phyloP scores from a whole-genome alignment of 78 protist species.

The Dictyostelium capitatum region DNA sequence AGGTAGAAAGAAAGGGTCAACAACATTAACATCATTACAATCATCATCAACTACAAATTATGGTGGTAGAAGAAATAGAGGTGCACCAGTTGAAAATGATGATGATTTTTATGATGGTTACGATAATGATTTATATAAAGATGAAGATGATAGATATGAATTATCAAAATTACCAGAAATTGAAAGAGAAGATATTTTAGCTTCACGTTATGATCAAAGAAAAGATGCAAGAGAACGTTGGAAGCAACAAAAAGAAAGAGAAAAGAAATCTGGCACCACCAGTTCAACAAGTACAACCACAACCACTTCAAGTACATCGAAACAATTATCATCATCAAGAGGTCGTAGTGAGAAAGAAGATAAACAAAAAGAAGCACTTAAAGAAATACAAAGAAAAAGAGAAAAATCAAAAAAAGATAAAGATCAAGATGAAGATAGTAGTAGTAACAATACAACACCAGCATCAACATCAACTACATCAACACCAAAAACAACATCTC shows the following conservation, averaged over 20 bases:
- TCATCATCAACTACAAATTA: background rate
- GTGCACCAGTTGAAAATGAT: slow-evolving; percentile 7
- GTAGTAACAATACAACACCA: slow-evolving; percentile 1
- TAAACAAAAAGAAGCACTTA: slow-evolving; percentile 18
- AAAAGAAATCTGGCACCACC: background rate
- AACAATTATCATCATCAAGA: slow-evolving; percentile 7
- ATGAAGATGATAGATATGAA: slow-evolving; percentile 62
- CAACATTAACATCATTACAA: background rate
- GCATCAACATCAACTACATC: background rate
- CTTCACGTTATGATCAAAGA: slow-evolving; percentile 56
- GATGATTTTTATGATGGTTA: slow-evolving; percentile 52
- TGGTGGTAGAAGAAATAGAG: background rate
- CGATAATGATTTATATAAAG: slow-evolving; percentile 54
- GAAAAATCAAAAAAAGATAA: slow-evolving; percentile 10
- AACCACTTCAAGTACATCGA: background rate
- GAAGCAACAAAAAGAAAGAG: slow-evolving; percentile 31
- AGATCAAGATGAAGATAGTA: background rate
- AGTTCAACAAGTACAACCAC: background rate
- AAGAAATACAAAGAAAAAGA: slow-evolving; percentile 53
- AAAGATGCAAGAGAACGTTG: slow-evolving; percentile 45
- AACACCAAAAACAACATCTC: background rate
- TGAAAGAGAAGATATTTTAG: slow-evolving; percentile 65
- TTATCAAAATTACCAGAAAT: slow-evolving; percentile 38
- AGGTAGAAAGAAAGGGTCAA: slow-evolving; percentile 40
- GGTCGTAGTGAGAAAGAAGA: slow-evolving; percentile 22